phyloP scores from a whole-genome alignment of 2,329 filamentous ascomycete genomes.

The Fusarium marasasianum region DNA sequence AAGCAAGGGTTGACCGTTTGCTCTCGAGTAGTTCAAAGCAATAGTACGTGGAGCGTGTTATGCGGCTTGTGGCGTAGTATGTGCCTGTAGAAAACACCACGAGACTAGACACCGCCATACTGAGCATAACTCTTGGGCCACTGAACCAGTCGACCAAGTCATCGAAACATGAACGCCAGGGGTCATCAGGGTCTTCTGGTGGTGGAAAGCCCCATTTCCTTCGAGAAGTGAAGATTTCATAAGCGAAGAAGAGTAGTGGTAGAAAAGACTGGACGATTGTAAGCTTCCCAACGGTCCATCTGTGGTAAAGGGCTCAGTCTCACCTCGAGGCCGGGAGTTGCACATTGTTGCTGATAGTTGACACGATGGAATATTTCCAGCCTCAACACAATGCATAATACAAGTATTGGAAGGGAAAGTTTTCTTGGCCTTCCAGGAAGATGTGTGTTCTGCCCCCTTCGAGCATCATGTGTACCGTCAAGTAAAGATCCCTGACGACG shows the following conservation, averaged over 20 bases:
- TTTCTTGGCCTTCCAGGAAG: slow-evolving; percentile 58
- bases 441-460: slow-evolving; percentile 48
- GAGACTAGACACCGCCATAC: slow-evolving; percentile 50
- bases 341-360: slow-evolving; percentile 60
- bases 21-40: slow-evolving; percentile 58
- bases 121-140: slow-evolving; percentile 50
- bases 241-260: slow-evolving; percentile 54
- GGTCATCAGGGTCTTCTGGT: slow-evolving; percentile 55
- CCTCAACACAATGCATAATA: slow-evolving; percentile 57
- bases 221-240: slow-evolving; percentile 55
- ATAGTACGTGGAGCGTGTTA: slow-evolving; percentile 59
- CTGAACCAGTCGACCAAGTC: slow-evolving; percentile 59
- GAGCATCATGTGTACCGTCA: slow-evolving; percentile 37
- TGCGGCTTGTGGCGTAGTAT: slow-evolving; percentile 52
- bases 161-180: slow-evolving; percentile 58
- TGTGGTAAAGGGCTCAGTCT: neutral
- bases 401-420: slow-evolving; percentile 56
- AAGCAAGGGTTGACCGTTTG: slow-evolving; percentile 47
- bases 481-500: slow-evolving; percentile 32
- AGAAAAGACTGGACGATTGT: slow-evolving; percentile 55
- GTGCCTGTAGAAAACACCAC: slow-evolving; percentile 55
- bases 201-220: slow-evolving; percentile 44
- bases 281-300: neutral
- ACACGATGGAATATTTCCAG: slow-evolving; percentile 59
- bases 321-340: slow-evolving; percentile 60